A percentile compares a stretch with the other conserved stretches of the same genome.
phyloP scores from a whole-genome alignment of 352 stramenopile species.

The Globisporangium cystogenes region DNA sequence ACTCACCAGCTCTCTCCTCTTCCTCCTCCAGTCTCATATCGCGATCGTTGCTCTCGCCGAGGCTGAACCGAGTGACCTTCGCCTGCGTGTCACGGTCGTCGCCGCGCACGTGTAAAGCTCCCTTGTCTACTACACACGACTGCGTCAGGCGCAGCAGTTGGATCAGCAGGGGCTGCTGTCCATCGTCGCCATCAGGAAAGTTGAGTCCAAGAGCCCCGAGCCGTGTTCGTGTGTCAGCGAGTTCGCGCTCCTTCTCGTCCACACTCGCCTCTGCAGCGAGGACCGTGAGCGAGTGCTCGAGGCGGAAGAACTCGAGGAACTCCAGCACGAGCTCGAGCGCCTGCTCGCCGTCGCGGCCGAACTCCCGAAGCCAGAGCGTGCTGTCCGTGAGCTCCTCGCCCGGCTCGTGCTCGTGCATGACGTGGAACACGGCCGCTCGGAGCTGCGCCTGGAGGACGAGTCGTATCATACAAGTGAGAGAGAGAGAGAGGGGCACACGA shows the following conservation, averaged over 20 bases:
- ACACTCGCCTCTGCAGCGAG: constrained; percentile 38
- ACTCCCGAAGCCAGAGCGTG: constrained; percentile 9
- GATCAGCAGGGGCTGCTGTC: constrained; percentile 18
- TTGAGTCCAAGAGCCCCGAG: constrained; percentile 1
- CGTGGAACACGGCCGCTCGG: constrained; percentile 67
- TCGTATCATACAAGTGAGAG: not conserved
- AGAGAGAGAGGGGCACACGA: not conserved
- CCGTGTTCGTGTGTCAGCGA: not conserved
- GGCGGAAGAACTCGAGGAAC: constrained; percentile 52
- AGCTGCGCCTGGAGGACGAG: constrained; percentile 40
- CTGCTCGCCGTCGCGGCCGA: constrained; percentile 24
- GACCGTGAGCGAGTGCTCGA: constrained; percentile 48
- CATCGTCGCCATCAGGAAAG: not conserved
- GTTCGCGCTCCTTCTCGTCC: not conserved
- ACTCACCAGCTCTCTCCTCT: not conserved
- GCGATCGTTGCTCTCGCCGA: too few relatives aligned
- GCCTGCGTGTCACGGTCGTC: not conserved
- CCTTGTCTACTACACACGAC: not conserved
- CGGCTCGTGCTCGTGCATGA: constrained; percentile 46
- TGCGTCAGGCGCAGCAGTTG: constrained; percentile 16
- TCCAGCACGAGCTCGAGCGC: constrained; percentile 52
- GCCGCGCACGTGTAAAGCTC: too few relatives aligned
- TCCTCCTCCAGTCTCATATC: not conserved
- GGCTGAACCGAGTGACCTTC: not conserved
- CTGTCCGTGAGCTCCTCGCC: constrained; percentile 6